phyloP scores from a whole-genome alignment of 2,329 filamentous ascomycete species.

The Uncinocarpus reesii region DNA sequence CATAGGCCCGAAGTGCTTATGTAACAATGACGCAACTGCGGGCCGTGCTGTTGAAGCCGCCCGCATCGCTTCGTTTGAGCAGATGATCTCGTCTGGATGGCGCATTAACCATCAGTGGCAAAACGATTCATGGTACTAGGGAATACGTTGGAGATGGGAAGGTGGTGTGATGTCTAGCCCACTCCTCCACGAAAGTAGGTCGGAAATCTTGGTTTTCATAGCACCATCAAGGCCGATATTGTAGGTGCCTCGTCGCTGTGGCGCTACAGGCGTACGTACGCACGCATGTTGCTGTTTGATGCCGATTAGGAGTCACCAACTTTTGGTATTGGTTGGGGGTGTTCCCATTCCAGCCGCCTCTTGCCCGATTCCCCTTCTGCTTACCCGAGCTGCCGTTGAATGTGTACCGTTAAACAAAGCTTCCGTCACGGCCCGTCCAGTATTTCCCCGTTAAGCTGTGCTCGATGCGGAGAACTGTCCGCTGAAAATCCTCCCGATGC shows the following conservation, averaged over 20 bases:
- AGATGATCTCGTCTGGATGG: too few relatives aligned
- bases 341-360: too few relatives aligned
- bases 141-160: neutral
- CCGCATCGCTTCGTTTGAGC: too few relatives aligned
- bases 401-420: too few relatives aligned
- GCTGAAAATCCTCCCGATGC: neutral
- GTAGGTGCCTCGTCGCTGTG: neutral
- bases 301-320: too few relatives aligned
- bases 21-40: too few relatives aligned
- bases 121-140: too few relatives aligned
- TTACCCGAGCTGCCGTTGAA: neutral
- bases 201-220: neutral
- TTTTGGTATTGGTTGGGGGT: too few relatives aligned
- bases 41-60: too few relatives aligned
- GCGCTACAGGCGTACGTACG: neutral
- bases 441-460: neutral
- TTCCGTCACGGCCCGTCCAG: neutral
- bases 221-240: neutral
- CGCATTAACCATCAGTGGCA: too few relatives aligned
- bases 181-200: neutral
- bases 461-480: neutral
- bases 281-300: neutral
- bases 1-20: neutral
- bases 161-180: conserved; percentile 1
- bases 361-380: too few relatives aligned